Base-by-base conservation (phyloP, 768 basidiomycete species). In the Gyrodon lividus region DNA sequence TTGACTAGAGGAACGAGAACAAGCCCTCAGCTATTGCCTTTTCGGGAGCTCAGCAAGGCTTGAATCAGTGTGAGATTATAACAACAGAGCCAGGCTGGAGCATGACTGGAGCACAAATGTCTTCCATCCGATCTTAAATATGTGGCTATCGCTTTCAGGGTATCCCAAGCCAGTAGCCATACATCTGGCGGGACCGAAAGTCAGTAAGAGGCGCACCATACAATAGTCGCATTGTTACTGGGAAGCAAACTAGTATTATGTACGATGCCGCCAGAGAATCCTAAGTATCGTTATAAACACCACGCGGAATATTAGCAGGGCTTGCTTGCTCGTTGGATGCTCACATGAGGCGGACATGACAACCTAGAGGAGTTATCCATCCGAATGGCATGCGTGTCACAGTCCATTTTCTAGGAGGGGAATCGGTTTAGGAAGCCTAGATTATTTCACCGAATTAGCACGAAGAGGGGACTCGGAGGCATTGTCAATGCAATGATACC, bases 11-110 rank as follows among this genome's bases (percentile, higher is more conserved):
- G 35, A 17, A n/a, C 17, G 17, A 39, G 2, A 31, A 48, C n/a
- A 20, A 47, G 31, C 14, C 13, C 17, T n/a, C 30, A 60, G 51
- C 35, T 17, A 46, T 50, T 64, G 50, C 63, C 64, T 61, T 63
- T 63, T 64, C 40, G 30, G 64, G 60, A 51, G 53, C 38, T 42
- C 31, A 13, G 35, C 45, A 23, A 23, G n/a, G n/a, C n/a, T n/a
- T n/a, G n/a, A n/a, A n/a, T n/a, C n/a, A n/a, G n/a, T n/a, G n/a
- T n/a, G n/a, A n/a, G n/a, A n/a, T n/a, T n/a, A n/a, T n/a, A n/a
- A n/a, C n/a, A n/a, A n/a, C n/a, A n/a, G n/a, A n/a, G n/a, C n/a
- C n/a, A n/a, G n/a, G n/a, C n/a, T n/a, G n/a, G 6, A 39, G n/a
- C n/a, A 39, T 39, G 38, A 19, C 35, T 5, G 24, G 24, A 26